A percentile compares a stretch with the other conserved stretches of the same genome.
Conservation (phyloP, 805 yeast species). For the Barnettozyma siamensis region DNA sequence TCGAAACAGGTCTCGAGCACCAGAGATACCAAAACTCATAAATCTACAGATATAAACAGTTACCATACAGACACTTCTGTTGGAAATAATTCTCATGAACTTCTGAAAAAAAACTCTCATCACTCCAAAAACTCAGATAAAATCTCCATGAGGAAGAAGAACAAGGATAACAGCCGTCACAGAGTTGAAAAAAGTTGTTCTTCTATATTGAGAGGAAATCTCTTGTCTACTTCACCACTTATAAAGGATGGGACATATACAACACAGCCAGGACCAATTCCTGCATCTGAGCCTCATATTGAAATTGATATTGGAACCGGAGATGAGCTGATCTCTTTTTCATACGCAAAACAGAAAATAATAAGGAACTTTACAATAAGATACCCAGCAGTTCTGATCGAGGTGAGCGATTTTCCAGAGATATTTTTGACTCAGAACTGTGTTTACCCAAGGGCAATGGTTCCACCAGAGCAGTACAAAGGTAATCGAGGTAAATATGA, state of each 20-base stretch:
- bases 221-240: not conserved
- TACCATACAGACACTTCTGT: not conserved
- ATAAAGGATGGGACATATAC: constrained; percentile 11
- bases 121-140: no score
- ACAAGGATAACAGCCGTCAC: not conserved
- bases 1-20: not conserved
- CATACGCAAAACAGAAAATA: constrained; percentile 28
- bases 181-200: constrained; percentile 1
- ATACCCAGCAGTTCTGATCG: constrained; percentile 17
- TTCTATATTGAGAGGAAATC: not conserved
- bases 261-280: constrained; percentile 32
- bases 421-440: constrained; percentile 36
- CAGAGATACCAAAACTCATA: not conserved
- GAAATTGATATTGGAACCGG: constrained; percentile 23
- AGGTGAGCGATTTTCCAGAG: constrained; percentile 19
- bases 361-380: constrained; percentile 22
- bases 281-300: constrained; percentile 25
- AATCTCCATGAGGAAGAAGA: no score
- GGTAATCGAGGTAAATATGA: constrained; percentile 44
- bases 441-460: constrained; percentile 44
- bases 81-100: not conserved
- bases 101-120: no score
- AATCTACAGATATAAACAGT: not conserved
- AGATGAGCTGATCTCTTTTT: constrained; percentile 26
- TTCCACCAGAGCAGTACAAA: constrained; percentile 33